Percentiles rank a stretch among this genome's conserved stretches.
phyloP scores from a whole-genome alignment of 1,284 basidiomycete species.

The Cutaneotrichosporon cavernicola region DNA sequence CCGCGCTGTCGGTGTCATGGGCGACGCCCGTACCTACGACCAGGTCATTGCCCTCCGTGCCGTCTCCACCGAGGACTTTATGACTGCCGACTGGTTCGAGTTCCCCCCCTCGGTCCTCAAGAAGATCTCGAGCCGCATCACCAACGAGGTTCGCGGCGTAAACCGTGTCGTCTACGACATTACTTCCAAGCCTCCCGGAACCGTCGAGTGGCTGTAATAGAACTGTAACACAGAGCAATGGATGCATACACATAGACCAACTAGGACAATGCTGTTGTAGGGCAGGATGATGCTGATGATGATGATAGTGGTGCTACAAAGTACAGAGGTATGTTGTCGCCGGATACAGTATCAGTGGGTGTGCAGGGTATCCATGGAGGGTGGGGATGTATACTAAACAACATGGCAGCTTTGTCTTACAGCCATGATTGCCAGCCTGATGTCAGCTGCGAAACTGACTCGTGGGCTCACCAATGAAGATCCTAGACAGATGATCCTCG shows the following conservation, averaged over 20 bases:
- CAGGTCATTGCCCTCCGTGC: conserved; percentile 86
- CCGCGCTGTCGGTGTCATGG: conserved; percentile 95
- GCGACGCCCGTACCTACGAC: conserved; percentile 94
- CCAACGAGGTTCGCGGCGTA: conserved; percentile 84
- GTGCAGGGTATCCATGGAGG: conserved; percentile 6
- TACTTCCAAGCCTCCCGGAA: conserved; percentile 93
- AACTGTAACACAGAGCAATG: conserved; percentile 1
- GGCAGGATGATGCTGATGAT: background rate
- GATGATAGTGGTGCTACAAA: background rate
- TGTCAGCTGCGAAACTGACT: background rate
- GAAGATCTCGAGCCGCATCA: conserved; percentile 93
- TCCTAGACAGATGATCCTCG: conserved; percentile 68
- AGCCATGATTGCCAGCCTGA: conserved; percentile 33
- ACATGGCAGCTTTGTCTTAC: background rate
- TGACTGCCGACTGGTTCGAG: conserved; percentile 96
- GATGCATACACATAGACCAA: conserved; percentile 15
- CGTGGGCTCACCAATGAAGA: conserved; percentile 63
- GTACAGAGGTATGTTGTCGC: background rate
- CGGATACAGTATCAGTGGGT: background rate
- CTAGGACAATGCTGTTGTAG: background rate
- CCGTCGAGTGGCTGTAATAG: conserved; percentile 51
- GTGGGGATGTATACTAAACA: conserved; percentile 1
- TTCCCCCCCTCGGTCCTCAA: conserved; percentile 91
- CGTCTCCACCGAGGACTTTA: conserved; percentile 91
- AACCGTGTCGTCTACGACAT: conserved; percentile 96